Percentiles rank a stretch among this genome's conserved stretches.
Conservation (phyloP, 257 asterid species). For the Fraxinus americana region DNA sequence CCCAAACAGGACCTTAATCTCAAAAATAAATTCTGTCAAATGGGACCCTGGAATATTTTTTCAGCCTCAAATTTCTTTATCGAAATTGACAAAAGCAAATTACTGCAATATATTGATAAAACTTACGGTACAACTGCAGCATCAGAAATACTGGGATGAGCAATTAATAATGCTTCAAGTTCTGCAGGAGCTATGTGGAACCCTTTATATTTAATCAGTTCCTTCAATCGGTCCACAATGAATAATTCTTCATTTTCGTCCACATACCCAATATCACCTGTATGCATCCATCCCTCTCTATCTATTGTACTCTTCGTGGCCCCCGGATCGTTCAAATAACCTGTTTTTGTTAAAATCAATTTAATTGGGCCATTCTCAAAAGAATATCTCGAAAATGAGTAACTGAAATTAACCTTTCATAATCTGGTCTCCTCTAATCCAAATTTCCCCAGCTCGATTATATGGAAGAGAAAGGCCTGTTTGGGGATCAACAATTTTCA, state of each 20-base stretch:
- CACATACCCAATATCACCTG: constrained; percentile 57
- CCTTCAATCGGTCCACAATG: constrained; percentile 63
- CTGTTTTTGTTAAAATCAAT: constrained; percentile 15
- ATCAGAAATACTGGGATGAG: constrained; percentile 55
- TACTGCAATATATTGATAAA: background rate
- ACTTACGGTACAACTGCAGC: constrained; percentile 72
- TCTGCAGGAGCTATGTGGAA: constrained; percentile 68
- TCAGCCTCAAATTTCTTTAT: too few species aligned
- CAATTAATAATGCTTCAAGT: constrained; percentile 53
- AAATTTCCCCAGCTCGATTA: constrained; percentile 51
- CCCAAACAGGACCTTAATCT: too few species aligned
- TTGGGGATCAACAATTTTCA: constrained; percentile 53
- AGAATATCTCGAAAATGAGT: background rate
- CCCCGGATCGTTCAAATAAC: constrained; percentile 55
- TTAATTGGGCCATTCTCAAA: background rate
- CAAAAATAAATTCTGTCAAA: too few species aligned
- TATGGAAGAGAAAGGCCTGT: constrained; percentile 44
- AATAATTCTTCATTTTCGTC: constrained; percentile 51
- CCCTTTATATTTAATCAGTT: constrained; percentile 61
- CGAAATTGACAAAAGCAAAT: too few species aligned
- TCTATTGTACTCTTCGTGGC: constrained; percentile 50
- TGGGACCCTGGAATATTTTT: too few species aligned
- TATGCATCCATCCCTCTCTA: constrained; percentile 54
- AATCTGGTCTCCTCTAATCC: constrained; percentile 43
- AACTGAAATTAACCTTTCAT: constrained; percentile 47